A percentile compares a stretch with the other conserved stretches of the same genome.
phyloP scores from a whole-genome alignment of 192 early-diverging fungal species.

The Gaertneriomyces semiglobifer region DNA sequence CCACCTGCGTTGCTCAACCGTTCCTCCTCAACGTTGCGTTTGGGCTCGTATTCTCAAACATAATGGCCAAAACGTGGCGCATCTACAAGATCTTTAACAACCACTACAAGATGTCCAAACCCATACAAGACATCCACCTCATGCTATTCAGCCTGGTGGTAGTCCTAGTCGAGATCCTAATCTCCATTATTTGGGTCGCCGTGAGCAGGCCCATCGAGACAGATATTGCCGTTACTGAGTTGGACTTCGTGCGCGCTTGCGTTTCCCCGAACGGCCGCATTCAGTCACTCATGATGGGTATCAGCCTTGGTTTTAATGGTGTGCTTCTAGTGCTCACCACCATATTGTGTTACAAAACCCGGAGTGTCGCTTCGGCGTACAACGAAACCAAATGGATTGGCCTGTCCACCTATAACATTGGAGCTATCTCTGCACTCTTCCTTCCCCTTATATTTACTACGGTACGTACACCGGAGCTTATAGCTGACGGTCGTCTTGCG shows the following conservation, averaged over 20 bases:
- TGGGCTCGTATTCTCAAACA: too few species aligned
- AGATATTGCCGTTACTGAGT: not conserved
- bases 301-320: conserved; percentile 13
- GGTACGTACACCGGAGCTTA: too few species aligned
- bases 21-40: too few species aligned
- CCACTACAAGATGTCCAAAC: too few species aligned
- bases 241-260: not conserved
- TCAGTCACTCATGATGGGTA: conserved; percentile 1
- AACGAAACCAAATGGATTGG: conserved; percentile 30
- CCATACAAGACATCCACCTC: too few species aligned
- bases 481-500: too few species aligned
- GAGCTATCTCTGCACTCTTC: too few species aligned
- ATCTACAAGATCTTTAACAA: conserved; percentile 5
- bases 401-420: conserved; percentile 18
- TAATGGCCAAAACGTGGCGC: conserved; percentile 7
- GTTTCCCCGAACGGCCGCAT: conserved; percentile 1
- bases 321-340: conserved; percentile 6
- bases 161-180: conserved; percentile 1
- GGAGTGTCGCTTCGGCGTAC: conserved; percentile 14
- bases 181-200: conserved; percentile 11
- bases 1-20: too few species aligned
- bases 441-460: conserved; percentile 15
- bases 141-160: too few species aligned
- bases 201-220: conserved; percentile 6
- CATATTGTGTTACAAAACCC: conserved; percentile 8